phyloP scores from a whole-genome alignment of 257 asterid species.

The Ilex aquifolium region DNA sequence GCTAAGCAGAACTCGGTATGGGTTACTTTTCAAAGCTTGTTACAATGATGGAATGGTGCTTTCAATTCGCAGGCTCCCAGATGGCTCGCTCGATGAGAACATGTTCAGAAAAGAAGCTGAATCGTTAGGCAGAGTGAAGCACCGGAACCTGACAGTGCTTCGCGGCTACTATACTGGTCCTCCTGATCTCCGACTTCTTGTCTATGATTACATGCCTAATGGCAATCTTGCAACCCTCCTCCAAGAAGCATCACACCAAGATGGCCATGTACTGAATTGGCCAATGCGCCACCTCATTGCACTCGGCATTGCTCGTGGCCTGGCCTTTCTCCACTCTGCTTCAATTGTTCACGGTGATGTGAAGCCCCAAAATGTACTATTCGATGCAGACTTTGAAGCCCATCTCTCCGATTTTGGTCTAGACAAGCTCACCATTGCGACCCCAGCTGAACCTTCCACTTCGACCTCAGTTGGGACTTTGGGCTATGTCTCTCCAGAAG shows the following conservation, averaged over 20 bases:
- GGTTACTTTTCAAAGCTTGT: slow-evolving; percentile 63
- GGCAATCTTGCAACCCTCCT: slow-evolving; percentile 62
- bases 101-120: slow-evolving; percentile 66
- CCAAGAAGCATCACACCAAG: slow-evolving; percentile 77
- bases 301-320: slow-evolving; percentile 62
- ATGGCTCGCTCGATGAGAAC: slow-evolving; percentile 40
- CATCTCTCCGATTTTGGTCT: slow-evolving; percentile 66
- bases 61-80: slow-evolving; percentile 45
- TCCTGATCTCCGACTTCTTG: slow-evolving; percentile 52
- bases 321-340: slow-evolving; percentile 53
- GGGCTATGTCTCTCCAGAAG: slow-evolving; percentile 62
- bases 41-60: slow-evolving; percentile 73
- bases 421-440: slow-evolving; percentile 37
- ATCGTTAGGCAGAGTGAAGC: slow-evolving; percentile 55
- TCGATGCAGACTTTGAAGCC: slow-evolving; percentile 77
- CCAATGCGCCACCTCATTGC: slow-evolving; percentile 78
- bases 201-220: slow-evolving; percentile 75
- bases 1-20: slow-evolving; percentile 47
- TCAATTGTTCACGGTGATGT: slow-evolving; percentile 58
- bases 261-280: slow-evolving; percentile 72
- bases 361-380: slow-evolving; percentile 62
- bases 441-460: slow-evolving; percentile 39
- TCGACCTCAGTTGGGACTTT: slow-evolving; percentile 52
- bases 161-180: slow-evolving; percentile 69
- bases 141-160: slow-evolving; percentile 63